Evolutionary conservation across 768 basidiomycete genomes (phyloP).

Genomic region (Leucosporidium scottii): DNA sequence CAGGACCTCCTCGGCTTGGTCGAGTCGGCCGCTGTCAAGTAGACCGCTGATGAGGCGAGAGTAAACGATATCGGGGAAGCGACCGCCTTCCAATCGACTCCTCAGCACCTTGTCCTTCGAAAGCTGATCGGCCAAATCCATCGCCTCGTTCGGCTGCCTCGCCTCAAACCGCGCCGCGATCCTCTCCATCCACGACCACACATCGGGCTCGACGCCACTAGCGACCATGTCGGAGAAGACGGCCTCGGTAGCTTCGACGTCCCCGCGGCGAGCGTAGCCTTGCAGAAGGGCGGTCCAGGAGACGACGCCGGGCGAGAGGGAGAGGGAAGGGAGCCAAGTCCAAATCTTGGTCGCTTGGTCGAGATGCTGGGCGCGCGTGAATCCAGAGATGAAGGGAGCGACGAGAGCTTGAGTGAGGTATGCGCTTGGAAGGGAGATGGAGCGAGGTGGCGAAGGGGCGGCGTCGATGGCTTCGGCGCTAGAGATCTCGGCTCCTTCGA

Average conservation of each 20-base stretch:
- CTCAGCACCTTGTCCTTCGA: constrained; percentile 46
- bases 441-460: not conserved
- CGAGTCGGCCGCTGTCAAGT: constrained; percentile 44
- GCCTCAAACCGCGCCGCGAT: constrained; percentile 53
- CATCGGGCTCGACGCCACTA: constrained; percentile 55
- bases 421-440: constrained; percentile 40
- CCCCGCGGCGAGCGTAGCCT: constrained; percentile 53
- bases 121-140: not conserved
- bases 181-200: constrained; percentile 61
- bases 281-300: constrained; percentile 69
- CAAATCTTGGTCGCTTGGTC: constrained; percentile 61
- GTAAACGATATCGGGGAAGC: constrained; percentile 44
- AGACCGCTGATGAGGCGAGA: constrained; percentile 71
- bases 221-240: constrained; percentile 61
- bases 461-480: not conserved
- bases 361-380: constrained; percentile 52
- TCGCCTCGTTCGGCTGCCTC: constrained; percentile 23
- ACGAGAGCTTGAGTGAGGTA: constrained; percentile 56
- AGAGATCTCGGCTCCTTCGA: not conserved
- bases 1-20: constrained; percentile 45
- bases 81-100: constrained; percentile 39
- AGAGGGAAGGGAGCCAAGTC: constrained; percentile 56
- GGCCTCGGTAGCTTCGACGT: constrained; percentile 51
- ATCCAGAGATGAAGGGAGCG: constrained; percentile 60
- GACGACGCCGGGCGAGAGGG: constrained; percentile 51